phyloP scores from a whole-genome alignment of 2,329 filamentous ascomycete genomes.

The Aspergillus candidus region DNA sequence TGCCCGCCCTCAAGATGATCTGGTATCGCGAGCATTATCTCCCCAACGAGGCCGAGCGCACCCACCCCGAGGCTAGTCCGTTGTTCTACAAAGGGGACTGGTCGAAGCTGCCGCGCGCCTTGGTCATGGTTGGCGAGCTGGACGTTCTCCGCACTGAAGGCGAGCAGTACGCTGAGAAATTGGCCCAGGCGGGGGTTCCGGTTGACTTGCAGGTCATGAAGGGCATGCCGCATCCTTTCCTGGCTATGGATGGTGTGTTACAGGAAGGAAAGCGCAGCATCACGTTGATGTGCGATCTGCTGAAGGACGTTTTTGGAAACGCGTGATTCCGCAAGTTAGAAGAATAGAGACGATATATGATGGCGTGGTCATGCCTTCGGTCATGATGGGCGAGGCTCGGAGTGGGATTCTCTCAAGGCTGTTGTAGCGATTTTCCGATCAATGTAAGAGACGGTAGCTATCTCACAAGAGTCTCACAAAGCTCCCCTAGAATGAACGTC shows the following conservation, averaged over 20 bases:
- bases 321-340: too few species aligned
- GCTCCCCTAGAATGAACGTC: too few species aligned
- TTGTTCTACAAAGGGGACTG: constrained; percentile 49
- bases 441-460: too few species aligned
- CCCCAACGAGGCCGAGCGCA: constrained; percentile 42
- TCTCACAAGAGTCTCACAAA: too few species aligned
- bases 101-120: constrained; percentile 45
- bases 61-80: constrained; percentile 50
- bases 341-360: too few species aligned
- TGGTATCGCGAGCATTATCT: constrained; percentile 58
- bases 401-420: too few species aligned
- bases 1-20: constrained; percentile 53
- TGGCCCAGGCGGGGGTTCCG: constrained; percentile 43
- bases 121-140: constrained; percentile 51
- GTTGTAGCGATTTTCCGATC: too few species aligned
- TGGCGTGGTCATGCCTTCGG: constrained; percentile 3
- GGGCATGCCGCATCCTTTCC: constrained; percentile 54
- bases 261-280: constrained; percentile 49
- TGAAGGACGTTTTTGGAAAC: constrained; percentile 28
- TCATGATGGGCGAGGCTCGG: neutral
- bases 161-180: constrained; percentile 45
- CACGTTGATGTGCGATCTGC: constrained; percentile 38
- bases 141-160: constrained; percentile 54
- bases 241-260: constrained; percentile 53
- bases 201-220: constrained; percentile 47